These are phyloP conservation scores for Sodiomyces alkalinus DNA, from an alignment of 2,329 filamentous ascomycete species.

Conservation along the genomic window DNA sequence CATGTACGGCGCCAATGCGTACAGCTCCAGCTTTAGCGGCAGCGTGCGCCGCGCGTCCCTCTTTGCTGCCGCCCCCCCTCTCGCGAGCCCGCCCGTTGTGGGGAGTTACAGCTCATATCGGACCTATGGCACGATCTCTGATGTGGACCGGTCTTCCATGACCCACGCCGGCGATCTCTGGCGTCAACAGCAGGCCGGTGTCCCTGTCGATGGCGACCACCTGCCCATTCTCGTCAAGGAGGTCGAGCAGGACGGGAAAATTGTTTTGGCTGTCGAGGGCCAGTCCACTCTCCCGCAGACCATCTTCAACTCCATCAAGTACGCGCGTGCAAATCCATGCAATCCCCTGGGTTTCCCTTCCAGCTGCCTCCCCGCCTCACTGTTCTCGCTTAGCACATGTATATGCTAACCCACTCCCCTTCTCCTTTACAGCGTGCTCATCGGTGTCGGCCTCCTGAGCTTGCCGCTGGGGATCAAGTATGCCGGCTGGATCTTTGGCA, in stretches of 20 bases:
- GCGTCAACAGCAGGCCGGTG: slow-evolving; percentile 36
- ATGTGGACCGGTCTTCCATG: slow-evolving; percentile 29
- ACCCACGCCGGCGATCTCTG: slow-evolving; percentile 33
- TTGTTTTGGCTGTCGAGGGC: slow-evolving; percentile 72
- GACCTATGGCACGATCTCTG: slow-evolving; percentile 39
- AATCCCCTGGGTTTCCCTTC: not conserved
- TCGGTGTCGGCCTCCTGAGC: slow-evolving; percentile 79
- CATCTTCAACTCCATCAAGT: slow-evolving; percentile 89
- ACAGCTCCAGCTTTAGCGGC: slow-evolving; percentile 14
- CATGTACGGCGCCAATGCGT: slow-evolving; percentile 17
- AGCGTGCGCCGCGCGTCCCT: slow-evolving; percentile 28
- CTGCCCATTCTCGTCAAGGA: slow-evolving; percentile 78
- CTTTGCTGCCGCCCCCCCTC: slow-evolving; percentile 41
- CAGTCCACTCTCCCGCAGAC: slow-evolving; percentile 94
- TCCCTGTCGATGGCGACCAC: slow-evolving; percentile 40
- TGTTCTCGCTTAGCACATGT: slow-evolving; percentile 2
- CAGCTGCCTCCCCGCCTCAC: not conserved
- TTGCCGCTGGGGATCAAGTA: slow-evolving; percentile 79
- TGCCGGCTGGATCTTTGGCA: slow-evolving; percentile 74
- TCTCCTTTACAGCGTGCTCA: slow-evolving; percentile 43
- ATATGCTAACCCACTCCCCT: slow-evolving; percentile 5
- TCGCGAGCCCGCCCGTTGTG: slow-evolving; percentile 53
- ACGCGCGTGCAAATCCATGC: too few species aligned
- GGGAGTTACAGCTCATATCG: slow-evolving; percentile 51
- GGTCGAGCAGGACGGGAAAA: slow-evolving; percentile 74